A percentile compares a stretch with the other conserved stretches of the same genome.
phyloP scores from a whole-genome alignment of 1,139 yeast species.

The Yamadazyma dendronema region DNA sequence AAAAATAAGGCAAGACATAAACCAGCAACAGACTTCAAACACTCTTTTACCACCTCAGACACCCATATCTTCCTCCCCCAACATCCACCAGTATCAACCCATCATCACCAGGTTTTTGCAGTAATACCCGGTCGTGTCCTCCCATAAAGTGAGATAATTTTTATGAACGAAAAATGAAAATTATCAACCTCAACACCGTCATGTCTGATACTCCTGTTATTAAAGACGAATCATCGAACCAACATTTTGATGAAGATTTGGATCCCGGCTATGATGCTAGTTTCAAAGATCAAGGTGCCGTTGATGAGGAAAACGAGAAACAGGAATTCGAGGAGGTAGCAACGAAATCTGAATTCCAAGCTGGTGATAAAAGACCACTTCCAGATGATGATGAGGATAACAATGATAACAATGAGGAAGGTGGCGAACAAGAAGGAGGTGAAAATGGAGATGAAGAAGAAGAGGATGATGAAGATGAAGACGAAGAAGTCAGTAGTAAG shows the following conservation, averaged over 20 bases:
- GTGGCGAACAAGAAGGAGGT: conserved; percentile 36
- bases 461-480: conserved; percentile 56
- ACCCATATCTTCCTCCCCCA: background rate
- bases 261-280: conserved; percentile 19
- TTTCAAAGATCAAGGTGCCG: conserved; percentile 45
- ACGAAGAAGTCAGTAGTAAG: conserved; percentile 40
- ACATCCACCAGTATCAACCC: background rate
- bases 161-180: conserved; percentile 9
- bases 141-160: conserved; percentile 4
- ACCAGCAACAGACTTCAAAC: background rate
- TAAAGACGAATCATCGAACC: conserved; percentile 5
- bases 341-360: conserved; percentile 5
- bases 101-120: background rate
- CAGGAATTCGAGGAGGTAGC: conserved; percentile 7
- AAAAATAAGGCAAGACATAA: background rate
- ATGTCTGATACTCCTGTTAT: conserved; percentile 13
- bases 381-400: conserved; percentile 9
- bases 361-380: conserved; percentile 13
- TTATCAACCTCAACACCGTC: conserved; percentile 4
- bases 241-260: conserved; percentile 3
- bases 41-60: background rate
- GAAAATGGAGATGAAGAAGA: conserved; percentile 61
- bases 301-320: conserved; percentile 35
- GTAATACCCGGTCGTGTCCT: conserved; percentile 7
- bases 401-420: conserved; percentile 30